phyloP scores from a whole-genome alignment of 805 yeast species.

The Schizosaccharomyces lindneri region DNA sequence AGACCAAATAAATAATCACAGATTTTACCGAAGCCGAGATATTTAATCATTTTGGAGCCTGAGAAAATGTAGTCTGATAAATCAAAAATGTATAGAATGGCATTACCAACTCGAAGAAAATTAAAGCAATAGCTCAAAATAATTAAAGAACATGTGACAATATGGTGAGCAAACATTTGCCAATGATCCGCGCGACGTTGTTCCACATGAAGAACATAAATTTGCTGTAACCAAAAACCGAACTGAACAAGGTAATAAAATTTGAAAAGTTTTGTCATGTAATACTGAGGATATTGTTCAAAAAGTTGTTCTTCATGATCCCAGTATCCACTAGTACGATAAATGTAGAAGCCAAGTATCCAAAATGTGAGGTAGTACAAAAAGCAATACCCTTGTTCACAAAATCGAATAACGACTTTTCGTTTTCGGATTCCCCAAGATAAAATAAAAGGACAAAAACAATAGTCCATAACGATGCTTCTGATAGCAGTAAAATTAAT shows the following conservation, averaged over 20 bases:
- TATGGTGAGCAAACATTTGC: conserved; percentile 77
- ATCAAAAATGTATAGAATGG: conserved; percentile 61
- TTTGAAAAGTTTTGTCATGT: conserved; percentile 29
- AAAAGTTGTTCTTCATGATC: not conserved
- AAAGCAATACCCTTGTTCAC: conserved; percentile 68
- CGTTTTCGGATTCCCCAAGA: conserved; percentile 19
- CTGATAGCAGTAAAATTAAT: conserved; percentile 33
- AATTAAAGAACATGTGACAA: conserved; percentile 45
- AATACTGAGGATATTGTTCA: conserved; percentile 43
- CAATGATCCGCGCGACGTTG: conserved; percentile 54
- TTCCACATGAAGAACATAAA: conserved; percentile 53
- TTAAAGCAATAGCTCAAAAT: conserved; percentile 50
- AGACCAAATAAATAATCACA: conserved; percentile 50
- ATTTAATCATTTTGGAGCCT: conserved; percentile 52
- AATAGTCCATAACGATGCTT: conserved; percentile 30
- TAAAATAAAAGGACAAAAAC: conserved; percentile 33
- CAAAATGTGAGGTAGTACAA: conserved; percentile 32
- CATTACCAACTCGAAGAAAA: conserved; percentile 55
- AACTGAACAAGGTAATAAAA: conserved; percentile 45
- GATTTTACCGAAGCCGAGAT: conserved; percentile 29
- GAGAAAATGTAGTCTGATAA: conserved; percentile 49
- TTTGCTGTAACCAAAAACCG: conserved; percentile 63
- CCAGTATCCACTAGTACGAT: not conserved
- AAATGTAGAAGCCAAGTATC: not conserved
- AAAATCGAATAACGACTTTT: conserved; percentile 41